A percentile compares a stretch with the other conserved stretches of the same genome.
phyloP scores from a whole-genome alignment of 2,329 filamentous ascomycete genomes.

The Sclerotinia minor region DNA sequence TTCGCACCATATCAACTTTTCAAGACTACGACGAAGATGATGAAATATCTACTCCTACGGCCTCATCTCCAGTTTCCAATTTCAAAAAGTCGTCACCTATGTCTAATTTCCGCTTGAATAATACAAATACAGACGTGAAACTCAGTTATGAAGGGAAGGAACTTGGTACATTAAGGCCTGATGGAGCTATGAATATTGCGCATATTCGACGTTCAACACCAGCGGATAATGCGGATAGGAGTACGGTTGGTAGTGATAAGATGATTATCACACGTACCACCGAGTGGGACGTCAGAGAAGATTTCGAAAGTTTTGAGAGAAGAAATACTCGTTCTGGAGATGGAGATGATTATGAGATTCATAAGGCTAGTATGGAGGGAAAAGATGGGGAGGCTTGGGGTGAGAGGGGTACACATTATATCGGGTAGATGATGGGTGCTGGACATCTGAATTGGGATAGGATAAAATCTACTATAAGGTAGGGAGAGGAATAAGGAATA shows the following conservation, averaged over 20 bases:
- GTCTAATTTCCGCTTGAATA: slow-evolving; percentile 17
- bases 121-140: slow-evolving; percentile 1
- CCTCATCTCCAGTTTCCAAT: slow-evolving; percentile 5
- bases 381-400: not conserved
- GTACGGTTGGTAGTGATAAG: slow-evolving; percentile 28
- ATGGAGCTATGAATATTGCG: slow-evolving; percentile 26
- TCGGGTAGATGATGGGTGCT: not conserved
- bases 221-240: slow-evolving; percentile 24
- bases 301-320: slow-evolving; percentile 2
- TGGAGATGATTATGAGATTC: slow-evolving; percentile 11
- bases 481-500: too few relatives aligned
- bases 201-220: slow-evolving; percentile 27
- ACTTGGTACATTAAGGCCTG: slow-evolving; percentile 27
- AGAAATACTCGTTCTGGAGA: not conserved
- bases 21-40: slow-evolving; percentile 12
- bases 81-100: slow-evolving; percentile 15
- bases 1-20: slow-evolving; percentile 15
- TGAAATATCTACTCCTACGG: not conserved
- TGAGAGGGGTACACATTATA: slow-evolving; percentile 9
- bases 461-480: not conserved
- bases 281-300: slow-evolving; percentile 30
- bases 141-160: slow-evolving; percentile 13
- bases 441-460: not conserved
- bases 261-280: slow-evolving; percentile 31
- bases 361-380: slow-evolving; percentile 3